Evolutionary conservation across 139 green algal species (phyloP).

Genomic region (Chlamydomonas sp.): DNA sequence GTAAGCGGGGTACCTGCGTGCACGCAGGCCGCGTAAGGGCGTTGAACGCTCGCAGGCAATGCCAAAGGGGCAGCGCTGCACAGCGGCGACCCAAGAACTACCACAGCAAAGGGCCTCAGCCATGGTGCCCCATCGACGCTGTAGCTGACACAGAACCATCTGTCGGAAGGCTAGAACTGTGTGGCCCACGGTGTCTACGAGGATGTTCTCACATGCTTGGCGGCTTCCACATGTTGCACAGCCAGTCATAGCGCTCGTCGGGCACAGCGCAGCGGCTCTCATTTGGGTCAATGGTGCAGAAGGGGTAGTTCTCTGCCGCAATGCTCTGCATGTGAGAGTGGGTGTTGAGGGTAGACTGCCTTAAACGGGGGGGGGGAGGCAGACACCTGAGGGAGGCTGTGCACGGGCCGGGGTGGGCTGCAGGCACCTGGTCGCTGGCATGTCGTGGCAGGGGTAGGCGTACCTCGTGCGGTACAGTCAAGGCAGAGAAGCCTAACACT

Average conservation of each 20-base stretch:
- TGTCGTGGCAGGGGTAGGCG: no score
- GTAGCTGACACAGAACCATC: no score
- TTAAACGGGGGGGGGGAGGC: no score
- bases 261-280: constrained; percentile 88
- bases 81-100: no score
- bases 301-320: constrained; percentile 93
- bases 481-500: no score
- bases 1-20: constrained; percentile 83
- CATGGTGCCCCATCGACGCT: no score
- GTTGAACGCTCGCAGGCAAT: background rate
- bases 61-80: background rate
- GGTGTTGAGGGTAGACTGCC: background rate
- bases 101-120: no score
- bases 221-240: constrained; percentile 74
- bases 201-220: constrained; percentile 55
- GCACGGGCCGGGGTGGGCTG: background rate
- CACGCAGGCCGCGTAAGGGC: no score
- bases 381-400: background rate
- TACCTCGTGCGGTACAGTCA: no score
- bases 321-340: constrained; percentile 68
- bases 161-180: no score
- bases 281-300: constrained; percentile 92
- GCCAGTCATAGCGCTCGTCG: constrained; percentile 93
- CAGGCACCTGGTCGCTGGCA: no score
- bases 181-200: no score